These are phyloP conservation scores for Rhexocercosporidium sp. DNA, from an alignment of 2,329 filamentous ascomycete species.

Conservation along the genomic window DNA sequence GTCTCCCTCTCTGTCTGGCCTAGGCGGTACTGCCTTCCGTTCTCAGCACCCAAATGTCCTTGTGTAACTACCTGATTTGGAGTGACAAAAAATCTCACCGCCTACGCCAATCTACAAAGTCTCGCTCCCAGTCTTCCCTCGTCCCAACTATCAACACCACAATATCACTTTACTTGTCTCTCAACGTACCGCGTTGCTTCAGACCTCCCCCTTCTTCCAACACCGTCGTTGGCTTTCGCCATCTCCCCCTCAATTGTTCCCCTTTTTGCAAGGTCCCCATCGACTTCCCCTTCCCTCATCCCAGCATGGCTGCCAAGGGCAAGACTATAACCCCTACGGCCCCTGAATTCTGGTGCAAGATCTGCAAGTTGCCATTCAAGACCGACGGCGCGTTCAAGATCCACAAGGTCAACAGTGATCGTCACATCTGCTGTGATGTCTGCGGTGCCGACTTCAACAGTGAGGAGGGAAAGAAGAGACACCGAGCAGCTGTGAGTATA, in stretches of 20 bases:
- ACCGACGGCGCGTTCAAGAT: not conserved
- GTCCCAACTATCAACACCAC: no score
- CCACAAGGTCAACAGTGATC: conserved; percentile 13
- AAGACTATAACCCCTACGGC: not conserved
- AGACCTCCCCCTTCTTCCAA: no score
- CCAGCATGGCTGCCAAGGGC: not conserved
- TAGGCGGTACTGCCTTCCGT: no score
- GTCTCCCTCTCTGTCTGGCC: no score
- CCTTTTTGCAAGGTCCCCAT: not conserved
- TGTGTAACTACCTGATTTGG: no score
- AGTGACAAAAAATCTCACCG: no score
- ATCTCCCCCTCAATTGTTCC: not conserved
- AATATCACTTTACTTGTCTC: no score
- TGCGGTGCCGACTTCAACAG: conserved; percentile 23
- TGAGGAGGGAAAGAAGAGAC: conserved; percentile 15
- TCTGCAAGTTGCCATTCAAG: conserved; percentile 8
- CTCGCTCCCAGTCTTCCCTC: no score
- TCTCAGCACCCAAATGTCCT: no score
- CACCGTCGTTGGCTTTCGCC: no score
- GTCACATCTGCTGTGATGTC: conserved; percentile 19
- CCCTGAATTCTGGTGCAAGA: conserved; percentile 12
- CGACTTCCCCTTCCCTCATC: not conserved
- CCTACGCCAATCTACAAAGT: no score
- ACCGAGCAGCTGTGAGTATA: conserved; percentile 18
- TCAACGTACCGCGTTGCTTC: no score